Evolutionary conservation across 2,329 filamentous ascomycete species (phyloP).

Genomic region (Diaporthe citrichinensis): DNA sequence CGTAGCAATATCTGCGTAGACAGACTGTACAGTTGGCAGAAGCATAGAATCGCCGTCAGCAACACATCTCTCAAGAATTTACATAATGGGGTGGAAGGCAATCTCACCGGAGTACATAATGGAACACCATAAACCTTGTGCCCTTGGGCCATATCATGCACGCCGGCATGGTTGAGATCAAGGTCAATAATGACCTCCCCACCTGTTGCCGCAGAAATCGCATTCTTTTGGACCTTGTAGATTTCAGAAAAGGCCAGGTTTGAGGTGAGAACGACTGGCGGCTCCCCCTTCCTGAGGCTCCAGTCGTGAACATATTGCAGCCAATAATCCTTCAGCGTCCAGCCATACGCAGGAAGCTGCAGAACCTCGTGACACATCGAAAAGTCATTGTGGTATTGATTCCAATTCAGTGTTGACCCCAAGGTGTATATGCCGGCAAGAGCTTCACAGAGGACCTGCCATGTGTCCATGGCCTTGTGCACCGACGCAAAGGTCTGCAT

Average conservation of each 20-base stretch:
- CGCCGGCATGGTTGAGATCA: neutral
- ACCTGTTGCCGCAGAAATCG: neutral
- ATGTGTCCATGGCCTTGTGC: neutral
- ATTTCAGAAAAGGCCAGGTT: slow-evolving; percentile 49
- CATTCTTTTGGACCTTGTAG: slow-evolving; percentile 8
- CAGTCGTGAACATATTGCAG: slow-evolving; percentile 28
- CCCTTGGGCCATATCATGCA: slow-evolving; percentile 16
- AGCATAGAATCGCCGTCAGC: neutral
- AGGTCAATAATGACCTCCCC: neutral
- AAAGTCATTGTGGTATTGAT: slow-evolving; percentile 12
- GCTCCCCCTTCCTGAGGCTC: slow-evolving; percentile 27
- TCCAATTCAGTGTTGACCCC: neutral
- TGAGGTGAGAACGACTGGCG: slow-evolving; percentile 48
- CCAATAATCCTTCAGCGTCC: slow-evolving; percentile 28
- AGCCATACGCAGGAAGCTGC: slow-evolving; percentile 11
- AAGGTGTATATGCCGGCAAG: neutral
- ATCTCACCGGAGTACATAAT: slow-evolving; percentile 20
- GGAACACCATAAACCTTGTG: slow-evolving; percentile 25
- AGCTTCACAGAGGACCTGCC: neutral
- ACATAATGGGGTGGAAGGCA: neutral
- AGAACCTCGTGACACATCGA: neutral
- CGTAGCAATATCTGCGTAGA: slow-evolving; percentile 23
- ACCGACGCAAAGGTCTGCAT: slow-evolving; percentile 52
- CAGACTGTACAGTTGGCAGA: neutral
- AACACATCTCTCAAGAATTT: neutral